Percentiles rank a stretch among this genome's conserved stretches.
Evolutionary conservation across 2,329 filamentous ascomycete species (phyloP).

Genomic region (Epichloe aotearoae): DNA sequence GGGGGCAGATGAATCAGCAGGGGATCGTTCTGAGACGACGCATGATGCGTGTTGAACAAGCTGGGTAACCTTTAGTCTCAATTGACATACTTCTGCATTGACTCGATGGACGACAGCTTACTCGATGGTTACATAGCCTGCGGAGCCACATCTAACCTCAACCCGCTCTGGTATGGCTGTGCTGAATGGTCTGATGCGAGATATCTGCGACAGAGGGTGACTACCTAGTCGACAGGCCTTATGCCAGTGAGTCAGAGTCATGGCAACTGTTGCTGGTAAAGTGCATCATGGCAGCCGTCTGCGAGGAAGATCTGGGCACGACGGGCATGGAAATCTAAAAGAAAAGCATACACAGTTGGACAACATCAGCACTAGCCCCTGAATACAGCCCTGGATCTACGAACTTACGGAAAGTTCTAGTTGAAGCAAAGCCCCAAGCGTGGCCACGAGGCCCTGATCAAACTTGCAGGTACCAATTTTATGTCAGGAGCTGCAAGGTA

Average conservation of each 20-base stretch:
- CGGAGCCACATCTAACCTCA: conserved; percentile 33
- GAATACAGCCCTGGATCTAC: background rate
- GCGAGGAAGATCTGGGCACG: background rate
- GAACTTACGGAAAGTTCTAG: background rate
- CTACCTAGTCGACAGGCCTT: background rate
- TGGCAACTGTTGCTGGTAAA: background rate
- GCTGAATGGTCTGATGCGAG: conserved; percentile 4
- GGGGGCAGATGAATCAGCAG: conserved; percentile 44
- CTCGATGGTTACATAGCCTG: conserved; percentile 38
- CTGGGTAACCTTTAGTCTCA: background rate
- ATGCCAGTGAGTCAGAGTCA: background rate
- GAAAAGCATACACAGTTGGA: background rate
- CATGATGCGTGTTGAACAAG: conserved; percentile 32
- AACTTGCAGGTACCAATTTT: no score
- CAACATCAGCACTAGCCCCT: background rate
- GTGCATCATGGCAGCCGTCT: background rate
- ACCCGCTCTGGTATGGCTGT: conserved; percentile 23
- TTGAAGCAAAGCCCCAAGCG: background rate
- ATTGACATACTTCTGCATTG: background rate
- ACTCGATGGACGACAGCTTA: conserved; percentile 17
- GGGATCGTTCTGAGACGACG: conserved; percentile 21
- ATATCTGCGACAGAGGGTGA: background rate
- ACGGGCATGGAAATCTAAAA: background rate
- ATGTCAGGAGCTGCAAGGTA: no score
- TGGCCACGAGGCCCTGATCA: no score